Conservation (phyloP, 805 yeast species). For the Hyphopichia homilentoma region DNA sequence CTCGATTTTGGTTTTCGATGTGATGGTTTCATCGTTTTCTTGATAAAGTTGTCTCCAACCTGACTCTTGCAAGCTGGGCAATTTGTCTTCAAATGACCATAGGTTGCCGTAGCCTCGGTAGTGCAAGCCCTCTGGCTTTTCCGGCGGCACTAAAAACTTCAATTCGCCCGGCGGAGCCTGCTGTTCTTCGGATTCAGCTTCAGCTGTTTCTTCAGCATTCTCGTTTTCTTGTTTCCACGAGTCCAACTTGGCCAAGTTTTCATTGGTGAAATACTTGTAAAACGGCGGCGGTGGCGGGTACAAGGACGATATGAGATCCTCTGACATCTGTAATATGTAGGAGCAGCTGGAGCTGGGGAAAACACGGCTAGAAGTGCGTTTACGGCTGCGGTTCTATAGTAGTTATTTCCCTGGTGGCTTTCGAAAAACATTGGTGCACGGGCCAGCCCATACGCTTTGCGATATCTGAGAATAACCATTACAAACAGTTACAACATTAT, state of each 20-base stretch:
- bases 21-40: constrained; percentile 33
- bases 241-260: constrained; percentile 50
- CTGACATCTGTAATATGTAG: constrained; percentile 7
- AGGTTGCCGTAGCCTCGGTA: constrained; percentile 87
- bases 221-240: constrained; percentile 17
- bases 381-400: not conserved
- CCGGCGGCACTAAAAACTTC: constrained; percentile 62
- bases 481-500: too few relatives aligned
- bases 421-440: too few relatives aligned
- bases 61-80: constrained; percentile 70
- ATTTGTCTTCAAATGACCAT: constrained; percentile 78
- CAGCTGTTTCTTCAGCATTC: constrained; percentile 25
- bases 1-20: constrained; percentile 48
- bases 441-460: too few relatives aligned
- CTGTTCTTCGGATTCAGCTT: constrained; percentile 10
- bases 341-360: too few relatives aligned
- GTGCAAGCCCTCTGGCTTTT: constrained; percentile 54
- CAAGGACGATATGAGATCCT: constrained; percentile 55
- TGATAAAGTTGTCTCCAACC: constrained; percentile 74
- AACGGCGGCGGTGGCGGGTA: constrained; percentile 96
- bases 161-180: constrained; percentile 42
- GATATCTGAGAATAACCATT: too few relatives aligned
- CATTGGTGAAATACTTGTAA: constrained; percentile 66
- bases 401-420: not conserved
- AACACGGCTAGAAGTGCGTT: too few relatives aligned